Base-by-base conservation (phyloP, 2,329 filamentous ascomycete species). In the Penicillium decumbens region DNA sequence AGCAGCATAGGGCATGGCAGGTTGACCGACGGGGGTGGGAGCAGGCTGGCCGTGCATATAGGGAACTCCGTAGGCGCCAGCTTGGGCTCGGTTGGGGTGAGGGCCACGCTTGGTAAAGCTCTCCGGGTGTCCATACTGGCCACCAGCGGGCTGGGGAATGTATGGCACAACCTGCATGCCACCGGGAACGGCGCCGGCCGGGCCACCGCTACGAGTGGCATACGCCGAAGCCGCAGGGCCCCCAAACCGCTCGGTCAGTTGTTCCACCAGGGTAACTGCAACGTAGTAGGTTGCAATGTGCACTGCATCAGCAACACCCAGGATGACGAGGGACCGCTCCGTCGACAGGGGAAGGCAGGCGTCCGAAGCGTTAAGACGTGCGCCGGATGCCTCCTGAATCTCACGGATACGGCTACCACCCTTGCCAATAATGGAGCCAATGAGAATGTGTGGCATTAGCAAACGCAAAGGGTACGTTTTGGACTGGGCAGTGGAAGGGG, bases 121-220 rank as follows among this genome's bases (percentile, higher is more conserved):
- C 56, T 97, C 92, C 39, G 89, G 85, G 63, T 91, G 88, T 49
- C 91, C 91, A 68, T 91, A 97, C 70, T 92, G 91, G 59, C 93
- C 93, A 50, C 89, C 89, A 49, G 89, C 89, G 25, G 92, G 88
- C 70, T 96, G 91, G 43, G 93, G 93, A 49, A 89, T 88, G 69
- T 98, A 98, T 5, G 93, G 93, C n/a, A 97, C 90, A 43, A 98
- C 93, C 71, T 97, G 93, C 90, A 98, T 95, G 54, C 93, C 93
- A 52, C 93, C 93, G 20, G 93, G 93, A 13, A 97, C 89, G 29
- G 92, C 89, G 44, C 92, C 92, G 50, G 92, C 89, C 43, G 93
- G 91, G 43, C 89, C 91, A 55, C 93, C 93, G 65, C 89, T 95
- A 57, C 93, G 85, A 41, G 92, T 95, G 41, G 93, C 93, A 68